Evolutionary conservation across 495 filamentous ascomycete genomes (phyloP).

Genomic region (Pyronema domesticum): DNA sequence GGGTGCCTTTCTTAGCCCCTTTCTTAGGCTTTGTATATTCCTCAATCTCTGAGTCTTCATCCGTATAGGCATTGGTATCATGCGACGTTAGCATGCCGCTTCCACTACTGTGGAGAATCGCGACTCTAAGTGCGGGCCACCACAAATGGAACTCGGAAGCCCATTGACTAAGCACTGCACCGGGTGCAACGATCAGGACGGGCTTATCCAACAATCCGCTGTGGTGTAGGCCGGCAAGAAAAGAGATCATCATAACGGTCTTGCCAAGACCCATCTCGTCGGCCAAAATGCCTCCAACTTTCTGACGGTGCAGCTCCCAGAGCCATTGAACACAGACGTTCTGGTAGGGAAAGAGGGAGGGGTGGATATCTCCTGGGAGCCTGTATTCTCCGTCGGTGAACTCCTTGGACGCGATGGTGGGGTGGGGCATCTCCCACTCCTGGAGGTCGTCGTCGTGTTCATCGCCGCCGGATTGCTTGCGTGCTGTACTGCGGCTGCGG

Average conservation of each 20-base stretch:
- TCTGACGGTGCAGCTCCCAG: conserved; percentile 75
- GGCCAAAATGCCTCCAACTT: conserved; percentile 83
- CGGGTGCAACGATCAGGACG: conserved; percentile 75
- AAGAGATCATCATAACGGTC: conserved; percentile 84
- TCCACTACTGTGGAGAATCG: conserved; percentile 83
- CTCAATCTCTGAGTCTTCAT: conserved; percentile 28
- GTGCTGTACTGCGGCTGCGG: conserved; percentile 45
- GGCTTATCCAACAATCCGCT: conserved; percentile 69
- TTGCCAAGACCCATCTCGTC: conserved; percentile 98
- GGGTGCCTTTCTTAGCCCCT: conserved; percentile 27
- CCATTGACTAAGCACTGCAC: conserved; percentile 91
- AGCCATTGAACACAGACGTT: conserved; percentile 93
- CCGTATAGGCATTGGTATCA: conserved; percentile 39
- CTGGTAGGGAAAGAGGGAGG: conserved; percentile 83
- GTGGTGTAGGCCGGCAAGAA: conserved; percentile 77
- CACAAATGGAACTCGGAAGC: conserved; percentile 94
- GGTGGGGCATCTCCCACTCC: conserved; percentile 79
- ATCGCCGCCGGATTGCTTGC: conserved; percentile 29
- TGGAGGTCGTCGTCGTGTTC: conserved; percentile 29
- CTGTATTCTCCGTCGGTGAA: conserved; percentile 51
- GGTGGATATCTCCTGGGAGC: conserved; percentile 79
- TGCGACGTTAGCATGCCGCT: conserved; percentile 71
- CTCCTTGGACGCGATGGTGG: conserved; percentile 51
- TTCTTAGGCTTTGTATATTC: conserved; percentile 29
- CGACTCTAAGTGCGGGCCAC: conserved; percentile 92